Evolutionary conservation across 768 basidiomycete genomes (phyloP).

Genomic region (Boletus insuetus): DNA sequence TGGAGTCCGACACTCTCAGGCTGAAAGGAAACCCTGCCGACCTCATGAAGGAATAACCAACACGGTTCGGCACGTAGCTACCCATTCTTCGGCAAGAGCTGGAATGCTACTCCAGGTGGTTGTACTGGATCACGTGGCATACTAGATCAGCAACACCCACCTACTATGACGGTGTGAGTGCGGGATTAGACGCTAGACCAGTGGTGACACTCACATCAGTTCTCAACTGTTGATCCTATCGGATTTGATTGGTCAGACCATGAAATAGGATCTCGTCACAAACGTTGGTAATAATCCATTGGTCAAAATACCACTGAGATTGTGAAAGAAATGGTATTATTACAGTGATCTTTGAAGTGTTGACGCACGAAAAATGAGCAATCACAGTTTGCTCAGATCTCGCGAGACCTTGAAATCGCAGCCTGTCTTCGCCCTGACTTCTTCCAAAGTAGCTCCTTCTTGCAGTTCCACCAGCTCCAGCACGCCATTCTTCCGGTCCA

Average conservation of each 20-base stretch:
- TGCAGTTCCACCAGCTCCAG: constrained; percentile 80
- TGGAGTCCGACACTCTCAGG: not conserved
- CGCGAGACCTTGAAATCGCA: constrained; percentile 69
- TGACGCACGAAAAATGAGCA: constrained; percentile 1
- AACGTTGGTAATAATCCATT: not conserved
- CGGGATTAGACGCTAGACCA: not conserved
- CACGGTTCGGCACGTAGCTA: not conserved
- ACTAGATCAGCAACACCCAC: no score
- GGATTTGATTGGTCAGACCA: not conserved
- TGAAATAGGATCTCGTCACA: not conserved
- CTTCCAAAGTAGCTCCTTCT: constrained; percentile 80
- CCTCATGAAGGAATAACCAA: constrained; percentile 1
- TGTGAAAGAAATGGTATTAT: constrained; percentile 1
- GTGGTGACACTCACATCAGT: not conserved
- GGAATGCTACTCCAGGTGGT: not conserved
- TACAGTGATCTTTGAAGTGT: constrained; percentile 2
- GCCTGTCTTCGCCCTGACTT: constrained; percentile 83
- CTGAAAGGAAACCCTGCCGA: not conserved
- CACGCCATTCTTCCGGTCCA: constrained; percentile 71
- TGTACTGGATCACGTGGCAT: not conserved
- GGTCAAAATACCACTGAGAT: not conserved
- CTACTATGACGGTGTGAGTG: not conserved
- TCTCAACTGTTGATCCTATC: not conserved
- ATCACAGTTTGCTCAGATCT: constrained; percentile 48
- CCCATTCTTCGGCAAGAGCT: constrained; percentile 3